Conservation (phyloP, 2,329 filamentous ascomycete species). For the Lasiodiplodia gonubiensis region DNA sequence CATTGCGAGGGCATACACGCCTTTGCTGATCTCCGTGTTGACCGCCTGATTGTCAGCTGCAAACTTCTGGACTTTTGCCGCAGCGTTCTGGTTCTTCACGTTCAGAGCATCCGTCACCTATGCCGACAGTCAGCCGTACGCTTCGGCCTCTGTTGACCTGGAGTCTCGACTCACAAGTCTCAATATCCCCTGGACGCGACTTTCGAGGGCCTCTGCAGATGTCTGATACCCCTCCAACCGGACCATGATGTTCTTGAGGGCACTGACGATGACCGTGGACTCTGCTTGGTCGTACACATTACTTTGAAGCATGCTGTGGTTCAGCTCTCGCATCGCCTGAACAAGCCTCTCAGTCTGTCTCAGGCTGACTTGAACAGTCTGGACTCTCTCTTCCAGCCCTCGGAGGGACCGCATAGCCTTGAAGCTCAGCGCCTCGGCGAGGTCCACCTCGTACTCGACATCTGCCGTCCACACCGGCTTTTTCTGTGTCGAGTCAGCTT, state of each 20-base stretch:
- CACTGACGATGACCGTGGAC: not conserved
- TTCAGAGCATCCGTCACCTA: constrained; percentile 20
- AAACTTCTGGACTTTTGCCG: not conserved
- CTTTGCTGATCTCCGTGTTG: constrained; percentile 18
- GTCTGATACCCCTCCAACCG: constrained; percentile 7
- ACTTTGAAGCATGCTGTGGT: not conserved
- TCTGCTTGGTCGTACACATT: not conserved
- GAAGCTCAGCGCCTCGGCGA: not conserved
- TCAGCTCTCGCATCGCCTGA: not conserved
- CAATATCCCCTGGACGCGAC: constrained; percentile 2
- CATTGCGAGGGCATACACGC: constrained; percentile 7
- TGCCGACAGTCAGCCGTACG: not conserved
- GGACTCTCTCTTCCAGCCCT: constrained; percentile 15
- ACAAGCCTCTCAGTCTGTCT: not conserved
- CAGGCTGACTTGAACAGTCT: not conserved
- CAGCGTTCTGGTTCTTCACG: constrained; percentile 16
- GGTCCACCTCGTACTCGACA: not conserved
- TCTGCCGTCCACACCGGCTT: constrained; percentile 1
- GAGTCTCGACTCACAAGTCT: not conserved
- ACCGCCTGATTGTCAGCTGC: constrained; percentile 13
- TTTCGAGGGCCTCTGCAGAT: not conserved
- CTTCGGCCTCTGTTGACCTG: not conserved
- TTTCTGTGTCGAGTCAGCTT: not conserved
- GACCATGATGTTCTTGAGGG: not conserved
- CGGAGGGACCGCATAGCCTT: constrained; percentile 6